Conservation (phyloP, 768 basidiomycete genomes). For the Auriscalpium orientale region DNA sequence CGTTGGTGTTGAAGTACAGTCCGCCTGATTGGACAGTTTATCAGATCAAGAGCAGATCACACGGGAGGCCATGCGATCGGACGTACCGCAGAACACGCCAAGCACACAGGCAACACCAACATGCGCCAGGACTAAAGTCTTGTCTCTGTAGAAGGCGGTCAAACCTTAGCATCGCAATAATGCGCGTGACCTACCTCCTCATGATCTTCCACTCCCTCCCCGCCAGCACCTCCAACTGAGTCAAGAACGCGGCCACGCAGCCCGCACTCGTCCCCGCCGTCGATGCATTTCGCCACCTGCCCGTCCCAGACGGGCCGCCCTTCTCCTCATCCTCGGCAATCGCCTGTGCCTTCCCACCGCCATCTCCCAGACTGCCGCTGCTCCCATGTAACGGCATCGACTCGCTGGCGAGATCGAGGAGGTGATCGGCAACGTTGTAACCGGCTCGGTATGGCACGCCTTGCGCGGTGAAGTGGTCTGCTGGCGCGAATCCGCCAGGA, state of each 20-base stretch:
- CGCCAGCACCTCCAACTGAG: slow-evolving; percentile 76
- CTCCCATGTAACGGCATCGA: slow-evolving; percentile 37
- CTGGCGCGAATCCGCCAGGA: slow-evolving; percentile 59
- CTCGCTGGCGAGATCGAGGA: slow-evolving; percentile 80
- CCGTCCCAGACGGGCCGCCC: slow-evolving; percentile 3
- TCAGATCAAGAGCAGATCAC: not conserved
- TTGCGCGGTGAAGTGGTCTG: slow-evolving; percentile 48
- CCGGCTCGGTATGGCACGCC: slow-evolving; percentile 56
- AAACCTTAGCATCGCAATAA: not conserved
- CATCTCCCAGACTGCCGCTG: not conserved
- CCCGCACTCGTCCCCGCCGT: slow-evolving; percentile 12
- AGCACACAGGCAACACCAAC: slow-evolving; percentile 58
- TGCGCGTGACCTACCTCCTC: slow-evolving; percentile 36
- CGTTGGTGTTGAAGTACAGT: slow-evolving; percentile 72
- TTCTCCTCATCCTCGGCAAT: not conserved
- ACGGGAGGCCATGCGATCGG: too few relatives aligned
- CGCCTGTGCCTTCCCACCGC: not conserved
- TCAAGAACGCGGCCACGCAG: slow-evolving; percentile 78
- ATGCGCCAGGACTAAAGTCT: slow-evolving; percentile 77
- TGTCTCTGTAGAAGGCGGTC: slow-evolving; percentile 47
- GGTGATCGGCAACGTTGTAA: slow-evolving; percentile 89
- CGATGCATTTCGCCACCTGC: not conserved
- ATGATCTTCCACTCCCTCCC: slow-evolving; percentile 84
- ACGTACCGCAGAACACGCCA: slow-evolving; percentile 79
- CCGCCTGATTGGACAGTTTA: slow-evolving; percentile 45